These are phyloP conservation scores for Codiaeum variegatum DNA, from an alignment of 441 rosid genomes.

Conservation along the genomic window DNA sequence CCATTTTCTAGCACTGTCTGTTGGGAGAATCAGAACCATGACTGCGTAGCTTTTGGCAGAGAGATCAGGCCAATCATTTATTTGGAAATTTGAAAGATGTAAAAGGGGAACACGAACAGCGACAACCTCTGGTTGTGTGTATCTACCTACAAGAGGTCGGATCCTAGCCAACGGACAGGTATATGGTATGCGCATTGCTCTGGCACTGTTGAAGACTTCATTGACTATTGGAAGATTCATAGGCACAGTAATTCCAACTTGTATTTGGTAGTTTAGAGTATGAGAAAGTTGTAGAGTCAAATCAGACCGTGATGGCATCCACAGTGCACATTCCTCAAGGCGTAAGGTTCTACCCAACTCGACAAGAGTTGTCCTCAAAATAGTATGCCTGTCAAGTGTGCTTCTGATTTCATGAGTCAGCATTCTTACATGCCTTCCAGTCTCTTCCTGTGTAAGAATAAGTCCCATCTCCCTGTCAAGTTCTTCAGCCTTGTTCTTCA, in stretches of 20 bases:
- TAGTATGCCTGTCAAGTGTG: constrained; percentile 79
- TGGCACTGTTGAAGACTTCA: constrained; percentile 62
- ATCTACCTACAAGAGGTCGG: constrained; percentile 62
- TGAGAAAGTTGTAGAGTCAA: constrained; percentile 65
- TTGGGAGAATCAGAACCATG: constrained; percentile 88
- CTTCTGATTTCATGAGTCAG: constrained; percentile 93
- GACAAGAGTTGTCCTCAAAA: constrained; percentile 78
- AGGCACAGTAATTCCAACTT: constrained; percentile 58
- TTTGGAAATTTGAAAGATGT: constrained; percentile 74
- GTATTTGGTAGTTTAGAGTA: constrained; percentile 53
- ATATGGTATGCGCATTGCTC: constrained; percentile 61
- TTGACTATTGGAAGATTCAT: constrained; percentile 53
- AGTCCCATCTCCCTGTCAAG: constrained; percentile 89
- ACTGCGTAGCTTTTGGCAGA: constrained; percentile 71
- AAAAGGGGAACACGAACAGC: constrained; percentile 92
- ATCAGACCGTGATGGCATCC: constrained; percentile 89
- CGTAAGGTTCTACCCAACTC: constrained; percentile 79
- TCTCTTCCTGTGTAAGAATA: constrained; percentile 87
- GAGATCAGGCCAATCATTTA: constrained; percentile 77
- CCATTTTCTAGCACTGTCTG: constrained; percentile 80
- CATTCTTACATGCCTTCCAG: constrained; percentile 95
- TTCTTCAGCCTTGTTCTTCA: constrained; percentile 78
- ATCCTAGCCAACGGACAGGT: constrained; percentile 72
- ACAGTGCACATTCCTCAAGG: constrained; percentile 84
- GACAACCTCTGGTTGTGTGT: constrained; percentile 65